Conservation (phyloP, 306 rosid species). For the Spatholobus suberectus region DNA sequence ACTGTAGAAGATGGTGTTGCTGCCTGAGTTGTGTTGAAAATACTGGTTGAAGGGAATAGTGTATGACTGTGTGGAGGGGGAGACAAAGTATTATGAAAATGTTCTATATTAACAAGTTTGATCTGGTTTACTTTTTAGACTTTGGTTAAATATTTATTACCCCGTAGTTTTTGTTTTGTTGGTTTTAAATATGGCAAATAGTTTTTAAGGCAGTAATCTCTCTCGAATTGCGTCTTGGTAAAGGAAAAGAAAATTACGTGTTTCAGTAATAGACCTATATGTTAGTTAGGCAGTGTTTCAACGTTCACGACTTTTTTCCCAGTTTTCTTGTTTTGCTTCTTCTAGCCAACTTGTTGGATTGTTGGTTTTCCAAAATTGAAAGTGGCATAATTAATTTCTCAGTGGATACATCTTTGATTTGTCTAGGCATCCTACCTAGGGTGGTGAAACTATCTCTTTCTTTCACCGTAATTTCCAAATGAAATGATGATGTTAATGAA, state of each 20-base stretch:
- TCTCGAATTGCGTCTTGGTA: not conserved
- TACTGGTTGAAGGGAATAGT: too few species aligned
- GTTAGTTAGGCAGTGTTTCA: not conserved
- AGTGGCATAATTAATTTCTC: slow-evolving; percentile 30
- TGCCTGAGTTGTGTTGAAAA: too few species aligned
- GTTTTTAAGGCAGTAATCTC: not conserved
- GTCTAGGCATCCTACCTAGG: slow-evolving; percentile 30
- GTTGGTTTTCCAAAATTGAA: not conserved
- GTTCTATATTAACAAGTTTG: too few species aligned
- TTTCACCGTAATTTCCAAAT: slow-evolving; percentile 31
- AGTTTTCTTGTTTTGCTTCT: slow-evolving; percentile 22
- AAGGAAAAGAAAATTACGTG: not conserved
- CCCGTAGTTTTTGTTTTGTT: too few species aligned
- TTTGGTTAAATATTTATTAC: too few species aligned
- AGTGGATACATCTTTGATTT: slow-evolving; percentile 44
- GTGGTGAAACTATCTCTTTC: slow-evolving; percentile 32
- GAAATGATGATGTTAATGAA: slow-evolving; percentile 44
- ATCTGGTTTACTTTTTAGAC: slow-evolving; percentile 7
- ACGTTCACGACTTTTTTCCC: slow-evolving; percentile 4
- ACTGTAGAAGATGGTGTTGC: not conserved
- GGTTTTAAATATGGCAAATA: not conserved
- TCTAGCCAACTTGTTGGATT: slow-evolving; percentile 26
- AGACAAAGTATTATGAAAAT: too few species aligned
- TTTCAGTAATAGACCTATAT: not conserved
- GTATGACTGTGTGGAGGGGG: too few species aligned